Percentiles rank a stretch among this genome's conserved stretches.
Evolutionary conservation across 1,139 yeast genomes (phyloP).

Genomic region (Taphrina confusa): DNA sequence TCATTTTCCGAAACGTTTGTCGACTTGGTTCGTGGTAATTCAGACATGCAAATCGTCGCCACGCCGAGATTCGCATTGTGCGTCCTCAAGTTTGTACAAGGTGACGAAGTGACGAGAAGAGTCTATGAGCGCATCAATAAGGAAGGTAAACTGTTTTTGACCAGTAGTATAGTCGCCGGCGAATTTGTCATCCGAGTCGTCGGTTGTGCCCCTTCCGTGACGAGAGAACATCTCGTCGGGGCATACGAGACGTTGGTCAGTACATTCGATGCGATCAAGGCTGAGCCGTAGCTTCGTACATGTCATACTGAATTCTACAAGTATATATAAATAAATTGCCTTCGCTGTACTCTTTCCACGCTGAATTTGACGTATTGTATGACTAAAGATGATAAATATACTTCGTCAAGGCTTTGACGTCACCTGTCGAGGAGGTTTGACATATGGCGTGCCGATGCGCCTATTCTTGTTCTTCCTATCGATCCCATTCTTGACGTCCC

Average conservation of each 20-base stretch:
- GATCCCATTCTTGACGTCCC: constrained; percentile 51
- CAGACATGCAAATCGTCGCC: constrained; percentile 36
- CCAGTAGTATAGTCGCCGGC: constrained; percentile 39
- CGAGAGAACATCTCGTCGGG: constrained; percentile 37
- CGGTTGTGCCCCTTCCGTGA: constrained; percentile 40
- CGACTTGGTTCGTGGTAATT: constrained; percentile 34
- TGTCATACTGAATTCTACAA: too few species aligned
- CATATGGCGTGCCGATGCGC: not conserved
- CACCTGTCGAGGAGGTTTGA: not conserved
- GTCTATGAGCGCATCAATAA: constrained; percentile 39
- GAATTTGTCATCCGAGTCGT: constrained; percentile 39
- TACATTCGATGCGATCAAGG: constrained; percentile 12
- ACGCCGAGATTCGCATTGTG: constrained; percentile 40
- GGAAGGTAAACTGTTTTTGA: constrained; percentile 39
- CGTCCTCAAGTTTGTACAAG: constrained; percentile 34
- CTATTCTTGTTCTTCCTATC: not conserved
- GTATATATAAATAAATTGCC: too few species aligned
- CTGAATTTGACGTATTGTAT: too few species aligned
- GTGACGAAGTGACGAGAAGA: constrained; percentile 37
- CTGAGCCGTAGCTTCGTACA: too few species aligned
- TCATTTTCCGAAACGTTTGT: constrained; percentile 38
- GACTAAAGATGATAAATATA: not conserved
- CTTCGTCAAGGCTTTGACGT: not conserved
- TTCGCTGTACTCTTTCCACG: too few species aligned
- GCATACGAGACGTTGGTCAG: constrained; percentile 20